These are phyloP conservation scores for Globisporangium solare DNA, from an alignment of 352 stramenopile genomes.

Conservation along the genomic window DNA sequence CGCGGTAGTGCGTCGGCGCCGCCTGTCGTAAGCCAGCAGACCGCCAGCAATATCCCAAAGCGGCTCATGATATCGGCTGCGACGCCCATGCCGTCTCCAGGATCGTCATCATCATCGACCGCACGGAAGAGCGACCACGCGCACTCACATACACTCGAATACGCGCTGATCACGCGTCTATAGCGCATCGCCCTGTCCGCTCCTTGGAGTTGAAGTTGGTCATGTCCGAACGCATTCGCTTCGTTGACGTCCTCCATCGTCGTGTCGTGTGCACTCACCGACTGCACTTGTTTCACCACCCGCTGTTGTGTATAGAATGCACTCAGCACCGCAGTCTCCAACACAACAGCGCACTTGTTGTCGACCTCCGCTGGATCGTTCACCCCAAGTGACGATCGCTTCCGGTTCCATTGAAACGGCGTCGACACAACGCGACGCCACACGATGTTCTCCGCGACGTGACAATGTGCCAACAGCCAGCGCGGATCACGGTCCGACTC, in stretches of 20 bases:
- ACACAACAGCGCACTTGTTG: neutral
- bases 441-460: constrained; percentile 4
- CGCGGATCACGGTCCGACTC: constrained; percentile 5
- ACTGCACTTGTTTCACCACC: too few relatives aligned
- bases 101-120: neutral
- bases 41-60: constrained; percentile 7
- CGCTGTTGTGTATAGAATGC: neutral
- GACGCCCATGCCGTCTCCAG: neutral
- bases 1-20: neutral
- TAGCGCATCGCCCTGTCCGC: too few relatives aligned
- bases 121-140: neutral
- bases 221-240: neutral
- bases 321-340: constrained; percentile 9
- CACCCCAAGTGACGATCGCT: neutral
- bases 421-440: neutral
- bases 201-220: neutral
- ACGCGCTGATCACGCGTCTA: neutral
- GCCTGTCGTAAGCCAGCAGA: constrained; percentile 1
- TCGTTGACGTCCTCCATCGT: neutral
- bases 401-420: neutral
- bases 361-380: neutral
- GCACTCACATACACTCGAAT: neutral
- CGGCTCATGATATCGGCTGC: constrained; percentile 9
- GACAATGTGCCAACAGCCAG: constrained; percentile 12
- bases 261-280: neutral